Conservation (phyloP, 2,329 filamentous ascomycete genomes). For the Botrytis porri region DNA sequence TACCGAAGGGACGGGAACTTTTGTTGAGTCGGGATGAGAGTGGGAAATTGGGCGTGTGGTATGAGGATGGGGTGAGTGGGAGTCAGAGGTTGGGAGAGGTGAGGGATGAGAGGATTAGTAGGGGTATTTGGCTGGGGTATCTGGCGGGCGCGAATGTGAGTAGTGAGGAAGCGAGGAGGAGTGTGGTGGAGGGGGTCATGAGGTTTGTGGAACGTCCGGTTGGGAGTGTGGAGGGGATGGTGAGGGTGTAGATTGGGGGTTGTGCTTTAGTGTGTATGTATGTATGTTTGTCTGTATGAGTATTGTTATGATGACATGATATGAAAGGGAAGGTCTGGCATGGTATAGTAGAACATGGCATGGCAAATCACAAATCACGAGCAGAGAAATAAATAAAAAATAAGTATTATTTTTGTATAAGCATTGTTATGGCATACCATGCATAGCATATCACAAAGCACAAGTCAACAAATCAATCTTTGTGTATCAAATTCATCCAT, state of each 20-base stretch:
- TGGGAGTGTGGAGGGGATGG: conserved; percentile 80
- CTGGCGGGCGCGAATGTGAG: conserved; percentile 83
- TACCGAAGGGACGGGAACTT: conserved; percentile 77
- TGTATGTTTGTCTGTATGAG: not conserved
- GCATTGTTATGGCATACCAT: too few relatives aligned
- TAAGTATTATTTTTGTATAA: too few relatives aligned
- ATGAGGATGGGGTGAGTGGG: conserved; percentile 53
- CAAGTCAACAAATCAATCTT: not conserved
- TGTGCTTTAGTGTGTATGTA: not conserved
- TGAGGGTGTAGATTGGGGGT: conserved; percentile 40
- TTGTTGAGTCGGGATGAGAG: conserved; percentile 64
- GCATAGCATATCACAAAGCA: not conserved
- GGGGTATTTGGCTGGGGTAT: conserved; percentile 86
- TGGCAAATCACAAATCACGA: not conserved
- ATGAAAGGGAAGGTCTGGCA: not conserved
- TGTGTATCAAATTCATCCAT: conserved; percentile 15
- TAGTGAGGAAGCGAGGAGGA: conserved; percentile 75
- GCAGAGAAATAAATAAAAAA: too few relatives aligned
- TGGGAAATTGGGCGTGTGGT: conserved; percentile 67
- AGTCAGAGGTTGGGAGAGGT: conserved; percentile 65
- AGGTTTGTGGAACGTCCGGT: conserved; percentile 84
- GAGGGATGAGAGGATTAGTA: conserved; percentile 73
- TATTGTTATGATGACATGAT: not conserved
- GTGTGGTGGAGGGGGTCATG: conserved; percentile 83
- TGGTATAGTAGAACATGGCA: not conserved